Evolutionary conservation across 495 filamentous ascomycete genomes (phyloP).

Genomic region (Penicillium malachiteum): DNA sequence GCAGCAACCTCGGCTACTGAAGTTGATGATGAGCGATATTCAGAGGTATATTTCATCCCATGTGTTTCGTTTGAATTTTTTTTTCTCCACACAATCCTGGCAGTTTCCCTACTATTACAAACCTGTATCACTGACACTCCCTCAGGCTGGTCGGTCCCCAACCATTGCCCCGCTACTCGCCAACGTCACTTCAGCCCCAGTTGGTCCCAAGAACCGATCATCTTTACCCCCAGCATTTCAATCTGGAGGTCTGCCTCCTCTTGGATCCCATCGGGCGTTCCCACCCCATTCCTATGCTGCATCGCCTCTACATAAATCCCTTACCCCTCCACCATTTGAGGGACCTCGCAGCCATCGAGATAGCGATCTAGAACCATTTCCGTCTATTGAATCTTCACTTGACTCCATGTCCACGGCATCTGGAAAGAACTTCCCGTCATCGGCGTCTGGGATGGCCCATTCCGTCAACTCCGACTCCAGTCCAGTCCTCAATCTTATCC

Average conservation of each 20-base stretch:
- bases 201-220: conserved; percentile 57
- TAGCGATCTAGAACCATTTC: conserved; percentile 71
- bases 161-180: conserved; percentile 47
- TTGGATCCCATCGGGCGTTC: conserved; percentile 46
- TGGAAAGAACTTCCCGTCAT: conserved; percentile 66
- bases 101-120: not conserved
- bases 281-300: conserved; percentile 77
- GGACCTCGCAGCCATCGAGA: conserved; percentile 45
- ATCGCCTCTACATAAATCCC: conserved; percentile 79
- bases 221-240: conserved; percentile 71
- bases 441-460: conserved; percentile 45
- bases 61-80: too few species aligned
- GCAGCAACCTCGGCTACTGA: conserved; percentile 88
- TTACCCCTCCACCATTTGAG: conserved; percentile 77
- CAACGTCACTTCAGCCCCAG: conserved; percentile 43
- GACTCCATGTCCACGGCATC: conserved; percentile 53
- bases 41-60: conserved; percentile 39
- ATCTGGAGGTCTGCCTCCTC: conserved; percentile 35
- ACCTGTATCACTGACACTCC: conserved; percentile 10
- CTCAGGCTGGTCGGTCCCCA: conserved; percentile 63
- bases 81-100: not conserved
- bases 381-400: conserved; percentile 73
- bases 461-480: conserved; percentile 50
- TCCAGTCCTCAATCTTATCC: conserved; percentile 44
- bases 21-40: conserved; percentile 78